Base-by-base conservation (phyloP, 805 yeast species). In the Kodamaea restingae region DNA sequence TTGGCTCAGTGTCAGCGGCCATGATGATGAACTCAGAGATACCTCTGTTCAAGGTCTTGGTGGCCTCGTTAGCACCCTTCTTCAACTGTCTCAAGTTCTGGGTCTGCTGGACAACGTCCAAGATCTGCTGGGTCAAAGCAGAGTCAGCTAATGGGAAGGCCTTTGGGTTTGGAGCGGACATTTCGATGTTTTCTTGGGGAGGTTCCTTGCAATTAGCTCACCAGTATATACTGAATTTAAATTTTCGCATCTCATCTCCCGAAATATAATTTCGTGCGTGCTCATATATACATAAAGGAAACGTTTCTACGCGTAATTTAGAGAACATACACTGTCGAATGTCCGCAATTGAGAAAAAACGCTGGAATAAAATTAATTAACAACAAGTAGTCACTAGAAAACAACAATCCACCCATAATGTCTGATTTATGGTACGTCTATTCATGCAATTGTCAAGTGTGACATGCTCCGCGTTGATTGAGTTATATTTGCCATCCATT, bases 1-100 rank as follows among this genome's bases (percentile, higher is more conserved):
- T 90, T 58, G 99, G 99, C 73, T 90, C 96, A 59, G 98, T 88
- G 66, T 93, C 99, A 57, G 98, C 99, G 52, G 99, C 98, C 97
- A 93, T 88, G 74, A 91, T 87, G 70, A 91, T 90, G 78, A 91
- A 91, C 75, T 91, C 98, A 58, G 97, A 86, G 61, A 91, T 91
- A 82, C 98, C 98, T 78, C 98, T 86, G 85, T 91, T 91, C 73
- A 91, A 80, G 58, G 97, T 91, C 80, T 91, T 91, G 73, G 97
- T 93, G 61, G 98, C 95, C 76, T 93, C 99, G 70, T 93, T 93
- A 55, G 99, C 98, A 72, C 99, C 99, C 72, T 93, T 93, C 80
- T 93, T 93, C 70, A 93, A 81, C 75, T 93, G 99, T 78, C 98
- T 88, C 66, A 93, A 80, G 74, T 85, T 88, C 60, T 95, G 90